These are phyloP conservation scores for Inonotus hispidus DNA, from an alignment of 1,284 basidiomycete genomes.

Conservation along the genomic window DNA sequence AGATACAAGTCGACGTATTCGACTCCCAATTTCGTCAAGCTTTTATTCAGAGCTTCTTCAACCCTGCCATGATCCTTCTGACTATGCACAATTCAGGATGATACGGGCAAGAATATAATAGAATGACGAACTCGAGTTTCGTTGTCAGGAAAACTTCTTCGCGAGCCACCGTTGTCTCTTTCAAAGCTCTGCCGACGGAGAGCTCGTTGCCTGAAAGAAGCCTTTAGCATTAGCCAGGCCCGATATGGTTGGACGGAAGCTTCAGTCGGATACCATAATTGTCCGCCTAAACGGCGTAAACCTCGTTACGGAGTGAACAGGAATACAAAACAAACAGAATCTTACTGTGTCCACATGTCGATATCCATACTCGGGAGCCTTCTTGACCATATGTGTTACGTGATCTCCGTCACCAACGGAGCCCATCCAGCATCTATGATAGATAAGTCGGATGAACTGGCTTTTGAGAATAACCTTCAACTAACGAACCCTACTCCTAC, in stretches of 20 bases:
- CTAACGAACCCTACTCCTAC: slow-evolving; percentile 7
- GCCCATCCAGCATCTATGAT: not conserved
- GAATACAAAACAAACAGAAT: not conserved
- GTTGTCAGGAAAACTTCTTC: slow-evolving; percentile 70
- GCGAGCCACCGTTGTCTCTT: slow-evolving; percentile 62
- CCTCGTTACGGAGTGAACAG: not conserved
- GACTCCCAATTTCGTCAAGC: slow-evolving; percentile 63
- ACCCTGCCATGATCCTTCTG: slow-evolving; percentile 51
- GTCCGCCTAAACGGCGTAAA: slow-evolving; percentile 28
- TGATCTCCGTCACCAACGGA: slow-evolving; percentile 42
- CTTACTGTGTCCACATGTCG: slow-evolving; percentile 60
- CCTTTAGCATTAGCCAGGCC: not conserved
- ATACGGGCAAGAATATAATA: no score
- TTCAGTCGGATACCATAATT: slow-evolving; percentile 31
- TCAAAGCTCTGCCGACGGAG: slow-evolving; percentile 78
- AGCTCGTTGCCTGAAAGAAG: slow-evolving; percentile 44
- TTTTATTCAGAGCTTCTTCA: slow-evolving; percentile 62
- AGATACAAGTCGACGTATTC: slow-evolving; percentile 67
- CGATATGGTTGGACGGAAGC: not conserved
- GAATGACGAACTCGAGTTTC: slow-evolving; percentile 61
- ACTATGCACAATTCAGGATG: not conserved
- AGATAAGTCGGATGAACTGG: not conserved
- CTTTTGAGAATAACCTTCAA: no score
- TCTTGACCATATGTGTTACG: slow-evolving; percentile 49
- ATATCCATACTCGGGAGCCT: slow-evolving; percentile 72